phyloP scores from a whole-genome alignment of 2,329 filamentous ascomycete genomes.

The Cephalotrichum gorgonifer region DNA sequence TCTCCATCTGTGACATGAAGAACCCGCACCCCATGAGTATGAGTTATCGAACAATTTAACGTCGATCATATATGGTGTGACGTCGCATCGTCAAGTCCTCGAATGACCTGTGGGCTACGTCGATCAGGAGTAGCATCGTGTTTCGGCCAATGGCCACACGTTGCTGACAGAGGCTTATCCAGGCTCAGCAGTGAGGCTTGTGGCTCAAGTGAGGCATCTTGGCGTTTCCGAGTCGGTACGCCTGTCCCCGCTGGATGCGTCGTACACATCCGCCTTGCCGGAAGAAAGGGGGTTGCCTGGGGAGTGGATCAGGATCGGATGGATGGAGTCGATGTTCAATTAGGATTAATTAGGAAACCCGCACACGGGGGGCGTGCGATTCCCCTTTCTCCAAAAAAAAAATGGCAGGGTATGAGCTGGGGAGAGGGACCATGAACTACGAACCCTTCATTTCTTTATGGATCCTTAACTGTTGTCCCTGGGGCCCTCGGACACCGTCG shows the following conservation, averaged over 20 bases:
- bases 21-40: too few relatives aligned
- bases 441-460: background rate
- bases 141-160: background rate
- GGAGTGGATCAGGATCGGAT: too few relatives aligned
- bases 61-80: background rate
- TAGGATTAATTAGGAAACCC: too few relatives aligned
- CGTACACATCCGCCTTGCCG: too few relatives aligned
- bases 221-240: too few relatives aligned
- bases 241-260: too few relatives aligned
- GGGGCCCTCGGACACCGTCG: background rate
- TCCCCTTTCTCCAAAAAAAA: too few relatives aligned
- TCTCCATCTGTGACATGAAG: too few relatives aligned
- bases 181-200: background rate
- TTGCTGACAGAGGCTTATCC: background rate
- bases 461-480: background rate
- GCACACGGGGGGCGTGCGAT: too few relatives aligned
- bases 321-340: too few relatives aligned
- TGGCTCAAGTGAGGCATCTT: background rate
- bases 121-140: conserved; percentile 3
- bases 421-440: background rate
- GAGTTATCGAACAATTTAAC: background rate
- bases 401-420: background rate
- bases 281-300: too few relatives aligned
- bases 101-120: background rate
- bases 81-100: background rate